These are phyloP conservation scores for Lentinus polychrous DNA, from an alignment of 1,284 basidiomycete species.

Conservation along the genomic window DNA sequence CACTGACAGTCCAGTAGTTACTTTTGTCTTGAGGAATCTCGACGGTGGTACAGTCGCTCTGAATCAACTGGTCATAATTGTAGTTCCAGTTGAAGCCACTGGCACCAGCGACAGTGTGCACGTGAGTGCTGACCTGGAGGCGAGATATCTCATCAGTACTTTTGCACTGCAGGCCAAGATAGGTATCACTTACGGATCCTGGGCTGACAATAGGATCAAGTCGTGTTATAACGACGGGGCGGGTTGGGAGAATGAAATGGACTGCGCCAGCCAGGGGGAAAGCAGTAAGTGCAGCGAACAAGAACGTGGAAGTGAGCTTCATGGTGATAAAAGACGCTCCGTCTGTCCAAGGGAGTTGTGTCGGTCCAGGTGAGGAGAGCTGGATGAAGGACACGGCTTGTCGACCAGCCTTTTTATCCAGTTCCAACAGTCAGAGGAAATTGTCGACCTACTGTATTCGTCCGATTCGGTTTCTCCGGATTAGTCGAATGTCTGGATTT, in stretches of 20 bases:
- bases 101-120: conserved; percentile 7
- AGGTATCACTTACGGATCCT: conserved; percentile 2
- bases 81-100: conserved; percentile 10
- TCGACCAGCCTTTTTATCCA: too few species aligned
- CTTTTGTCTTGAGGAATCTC: conserved; percentile 10
- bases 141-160: not conserved
- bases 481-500: too few species aligned
- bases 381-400: too few species aligned
- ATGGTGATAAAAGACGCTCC: too few species aligned
- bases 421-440: too few species aligned
- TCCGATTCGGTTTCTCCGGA: too few species aligned
- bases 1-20: conserved; percentile 13
- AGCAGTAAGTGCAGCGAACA: conserved; percentile 1
- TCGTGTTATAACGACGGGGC: conserved; percentile 10
- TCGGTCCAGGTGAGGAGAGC: too few species aligned
- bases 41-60: conserved; percentile 11
- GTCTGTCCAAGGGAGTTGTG: too few species aligned
- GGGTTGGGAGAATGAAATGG: conserved; percentile 10
- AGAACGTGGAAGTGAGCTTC: not conserved
- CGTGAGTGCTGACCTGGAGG: not conserved
- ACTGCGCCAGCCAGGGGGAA: conserved; percentile 1
- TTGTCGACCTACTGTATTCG: too few species aligned
- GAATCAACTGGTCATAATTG: conserved; percentile 8
- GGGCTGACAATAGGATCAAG: conserved; percentile 12
- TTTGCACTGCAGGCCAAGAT: conserved; percentile 8